phyloP scores from a whole-genome alignment of 805 yeast genomes.

The Metschnikowia lochheadii region DNA sequence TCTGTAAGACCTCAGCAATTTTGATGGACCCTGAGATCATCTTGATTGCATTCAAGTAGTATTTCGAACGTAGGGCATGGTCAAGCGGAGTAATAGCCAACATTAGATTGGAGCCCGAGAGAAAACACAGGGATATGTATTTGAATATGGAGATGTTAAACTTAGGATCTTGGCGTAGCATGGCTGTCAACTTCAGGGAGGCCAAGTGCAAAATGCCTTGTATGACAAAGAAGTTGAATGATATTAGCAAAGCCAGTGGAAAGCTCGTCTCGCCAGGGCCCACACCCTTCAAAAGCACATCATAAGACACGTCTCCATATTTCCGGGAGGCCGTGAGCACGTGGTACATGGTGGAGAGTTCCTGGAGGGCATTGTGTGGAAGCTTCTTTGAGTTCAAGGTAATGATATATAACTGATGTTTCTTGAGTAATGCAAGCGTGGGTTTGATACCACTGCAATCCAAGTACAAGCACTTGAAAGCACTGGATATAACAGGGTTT shows the following conservation, averaged over 20 bases:
- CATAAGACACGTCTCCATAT: not conserved
- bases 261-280: not conserved
- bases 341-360: constrained; percentile 11
- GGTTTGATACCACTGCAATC: not conserved
- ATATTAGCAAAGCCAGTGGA: constrained; percentile 5
- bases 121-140: constrained; percentile 10
- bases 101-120: constrained; percentile 6
- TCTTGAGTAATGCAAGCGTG: constrained; percentile 4
- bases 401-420: constrained; percentile 14
- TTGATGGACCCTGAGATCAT: constrained; percentile 15
- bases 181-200: constrained; percentile 9
- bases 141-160: constrained; percentile 4
- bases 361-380: constrained; percentile 9
- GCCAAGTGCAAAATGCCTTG: constrained; percentile 14
- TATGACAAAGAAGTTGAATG: constrained; percentile 17
- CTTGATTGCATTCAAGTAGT: constrained; percentile 12
- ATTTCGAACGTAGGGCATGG: constrained; percentile 3
- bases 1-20: constrained; percentile 7
- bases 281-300: constrained; percentile 7
- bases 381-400: constrained; percentile 7
- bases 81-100: constrained; percentile 7
- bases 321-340: constrained; percentile 7
- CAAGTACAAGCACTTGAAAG: constrained; percentile 13
- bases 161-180: not conserved
- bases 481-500: constrained; percentile 6